Base-by-base conservation (phyloP, 108 stramenopile species). In the Pseudonitzschia delicatissima region DNA sequence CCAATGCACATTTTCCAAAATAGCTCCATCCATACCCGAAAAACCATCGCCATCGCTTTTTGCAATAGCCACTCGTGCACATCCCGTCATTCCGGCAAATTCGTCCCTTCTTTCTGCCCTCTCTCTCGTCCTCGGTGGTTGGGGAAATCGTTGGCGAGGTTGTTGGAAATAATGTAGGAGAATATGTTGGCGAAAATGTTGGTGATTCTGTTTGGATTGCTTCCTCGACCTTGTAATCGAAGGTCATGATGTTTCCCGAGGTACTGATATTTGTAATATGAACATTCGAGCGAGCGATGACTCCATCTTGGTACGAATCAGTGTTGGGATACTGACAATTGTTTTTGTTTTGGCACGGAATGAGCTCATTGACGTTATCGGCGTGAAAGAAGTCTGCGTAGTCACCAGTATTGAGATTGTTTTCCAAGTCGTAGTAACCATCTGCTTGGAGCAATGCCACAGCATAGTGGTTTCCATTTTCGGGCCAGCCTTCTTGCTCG, bases 361-460 rank as follows among this genome's bases (percentile, higher is more conserved):
- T 15, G 7, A 72, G 51, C 20, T 44, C 25, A 20, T 66, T 45
- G 17, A 71, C 65, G n/a, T 40, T 39, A 45, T 42, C 62, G 9
- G 45, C 55, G 18, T 64, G 64, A 34, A 47, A 78, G 5, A 69
- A 27, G 44, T 72, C 71, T 59, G 34, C 67, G 26, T 34, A 62
- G 55, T 77, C 77, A 7, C 77, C 77, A 3, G 11, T 32, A 60
- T 78, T 78, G 28, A 28, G 40, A 5, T 33, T 45, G 35, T 49
- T 39, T 69, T 92, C 91, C 58, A 92, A 66, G 57, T 92, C 78
- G 57, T 84, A 92, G 0, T 75, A 68, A 2, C 91, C 91, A 67
- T 92, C 91, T 2, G 87, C 86, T 40, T 76, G 67, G 25, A 92
- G 44, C 3, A 92, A 27, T 4, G 87, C 86, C 4, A 92, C 83